Evolutionary conservation across 495 filamentous ascomycete species (phyloP).

Genomic region (Aspergillus egyptiacus): DNA sequence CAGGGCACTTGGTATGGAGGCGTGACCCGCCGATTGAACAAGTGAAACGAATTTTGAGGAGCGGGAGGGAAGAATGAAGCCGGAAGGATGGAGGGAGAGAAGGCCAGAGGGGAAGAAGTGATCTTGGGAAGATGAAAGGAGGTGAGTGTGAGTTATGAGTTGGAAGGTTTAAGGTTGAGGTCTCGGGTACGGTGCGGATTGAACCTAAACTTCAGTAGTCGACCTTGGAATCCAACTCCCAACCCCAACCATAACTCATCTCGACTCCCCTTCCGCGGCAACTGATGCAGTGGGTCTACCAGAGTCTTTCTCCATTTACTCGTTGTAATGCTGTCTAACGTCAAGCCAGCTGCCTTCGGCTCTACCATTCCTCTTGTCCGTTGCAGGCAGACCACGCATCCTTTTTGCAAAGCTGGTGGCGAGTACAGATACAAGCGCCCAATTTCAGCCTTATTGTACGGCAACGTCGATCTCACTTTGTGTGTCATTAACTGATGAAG

Average conservation of each 20-base stretch:
- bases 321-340: not conserved
- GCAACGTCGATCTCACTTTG: not conserved
- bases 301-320: slow-evolving; percentile 1
- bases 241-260: not conserved
- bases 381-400: not conserved
- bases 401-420: not conserved
- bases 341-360: not conserved
- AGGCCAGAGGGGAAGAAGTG: not conserved
- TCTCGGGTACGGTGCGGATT: not conserved
- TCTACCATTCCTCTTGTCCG: not conserved
- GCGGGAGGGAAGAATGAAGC: not conserved
- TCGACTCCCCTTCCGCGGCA: not conserved
- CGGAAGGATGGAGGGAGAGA: not conserved
- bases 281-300: not conserved
- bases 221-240: no score
- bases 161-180: not conserved
- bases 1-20: not conserved
- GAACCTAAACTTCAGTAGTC: not conserved
- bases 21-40: not conserved
- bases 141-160: not conserved
- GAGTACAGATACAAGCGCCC: not conserved
- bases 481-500: not conserved
- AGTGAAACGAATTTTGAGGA: not conserved
- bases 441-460: not conserved
- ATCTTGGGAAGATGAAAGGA: not conserved